These are phyloP conservation scores for Cystobasidium slooffiae DNA, from an alignment of 1,284 basidiomycete species.

Conservation along the genomic window DNA sequence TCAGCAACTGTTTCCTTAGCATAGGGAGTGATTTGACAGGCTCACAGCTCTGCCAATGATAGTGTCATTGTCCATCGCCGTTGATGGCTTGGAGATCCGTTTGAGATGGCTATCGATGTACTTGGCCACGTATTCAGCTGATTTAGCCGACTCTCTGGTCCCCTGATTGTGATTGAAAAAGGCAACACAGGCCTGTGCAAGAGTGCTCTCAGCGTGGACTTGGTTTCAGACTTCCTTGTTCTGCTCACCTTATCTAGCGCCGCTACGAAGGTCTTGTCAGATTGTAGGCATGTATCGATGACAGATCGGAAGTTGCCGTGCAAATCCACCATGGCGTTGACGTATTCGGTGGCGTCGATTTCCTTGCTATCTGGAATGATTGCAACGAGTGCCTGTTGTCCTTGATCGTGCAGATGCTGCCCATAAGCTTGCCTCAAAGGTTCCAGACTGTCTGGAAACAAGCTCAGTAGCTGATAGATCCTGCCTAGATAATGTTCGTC, in stretches of 20 bases:
- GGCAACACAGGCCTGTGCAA: conserved; percentile 79
- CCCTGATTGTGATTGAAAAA: conserved; percentile 95
- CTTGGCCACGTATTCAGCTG: conserved; percentile 91
- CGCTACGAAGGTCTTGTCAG: conserved; percentile 92
- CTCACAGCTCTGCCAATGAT: conserved; percentile 86
- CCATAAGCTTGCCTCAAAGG: conserved; percentile 91
- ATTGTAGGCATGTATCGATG: conserved; percentile 85
- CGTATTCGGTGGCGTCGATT: conserved; percentile 81
- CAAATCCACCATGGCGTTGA: conserved; percentile 86
- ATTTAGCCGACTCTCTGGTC: conserved; percentile 77
- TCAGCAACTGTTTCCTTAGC: neutral
- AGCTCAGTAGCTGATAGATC: conserved; percentile 89
- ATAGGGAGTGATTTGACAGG: conserved; percentile 43
- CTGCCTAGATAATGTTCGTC: conserved; percentile 90
- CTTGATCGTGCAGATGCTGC: conserved; percentile 88
- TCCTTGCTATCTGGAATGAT: conserved; percentile 62
- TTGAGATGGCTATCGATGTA: conserved; percentile 87
- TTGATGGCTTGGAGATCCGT: conserved; percentile 90
- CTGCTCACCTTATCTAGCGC: conserved; percentile 71
- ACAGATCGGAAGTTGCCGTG: conserved; percentile 90
- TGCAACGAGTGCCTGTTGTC: conserved; percentile 80
- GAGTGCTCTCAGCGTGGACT: neutral
- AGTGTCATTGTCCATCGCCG: conserved; percentile 86
- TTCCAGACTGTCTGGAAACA: conserved; percentile 87
- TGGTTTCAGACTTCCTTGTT: neutral